Conservation (phyloP, 805 yeast species). For the Zygosaccharomyces bailii region DNA sequence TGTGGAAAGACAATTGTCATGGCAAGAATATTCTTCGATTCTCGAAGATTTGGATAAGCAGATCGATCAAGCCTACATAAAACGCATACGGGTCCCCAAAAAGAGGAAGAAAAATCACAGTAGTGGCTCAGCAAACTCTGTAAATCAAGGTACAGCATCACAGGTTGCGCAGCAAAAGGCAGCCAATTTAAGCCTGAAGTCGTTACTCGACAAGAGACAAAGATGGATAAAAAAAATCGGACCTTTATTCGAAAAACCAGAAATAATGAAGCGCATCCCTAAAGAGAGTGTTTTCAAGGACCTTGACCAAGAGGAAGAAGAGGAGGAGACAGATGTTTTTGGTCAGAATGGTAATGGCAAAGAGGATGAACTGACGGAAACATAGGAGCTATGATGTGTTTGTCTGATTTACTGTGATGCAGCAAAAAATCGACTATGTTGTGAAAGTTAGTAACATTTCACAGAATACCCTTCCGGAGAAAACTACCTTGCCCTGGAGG, state of each 20-base stretch:
- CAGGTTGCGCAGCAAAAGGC: slow-evolving; percentile 58
- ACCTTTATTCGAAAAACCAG: slow-evolving; percentile 65
- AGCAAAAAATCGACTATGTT: too few species aligned
- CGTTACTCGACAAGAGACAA: slow-evolving; percentile 76
- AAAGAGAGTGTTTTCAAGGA: slow-evolving; percentile 50
- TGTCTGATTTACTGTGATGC: too few species aligned
- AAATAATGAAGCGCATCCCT: slow-evolving; percentile 76
- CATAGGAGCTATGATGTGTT: slow-evolving; percentile 7
- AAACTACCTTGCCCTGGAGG: too few species aligned
- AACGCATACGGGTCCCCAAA: slow-evolving; percentile 71
- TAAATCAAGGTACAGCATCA: slow-evolving; percentile 33
- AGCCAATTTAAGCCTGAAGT: slow-evolving; percentile 71
- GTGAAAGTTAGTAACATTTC: too few species aligned
- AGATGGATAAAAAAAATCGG: slow-evolving; percentile 92
- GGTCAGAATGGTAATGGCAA: slow-evolving; percentile 28
- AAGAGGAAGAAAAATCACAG: slow-evolving; percentile 39
- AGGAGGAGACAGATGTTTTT: slow-evolving; percentile 39
- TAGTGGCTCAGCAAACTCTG: slow-evolving; percentile 18
- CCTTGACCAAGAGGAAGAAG: slow-evolving; percentile 40
- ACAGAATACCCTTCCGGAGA: too few species aligned
- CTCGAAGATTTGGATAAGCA: slow-evolving; percentile 94
- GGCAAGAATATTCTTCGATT: slow-evolving; percentile 89
- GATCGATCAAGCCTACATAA: slow-evolving; percentile 88
- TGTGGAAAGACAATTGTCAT: slow-evolving; percentile 85
- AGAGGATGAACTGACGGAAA: slow-evolving; percentile 30